Evolutionary conservation across 352 stramenopile species (phyloP).

Genomic region (Thraustotheca clavata): DNA sequence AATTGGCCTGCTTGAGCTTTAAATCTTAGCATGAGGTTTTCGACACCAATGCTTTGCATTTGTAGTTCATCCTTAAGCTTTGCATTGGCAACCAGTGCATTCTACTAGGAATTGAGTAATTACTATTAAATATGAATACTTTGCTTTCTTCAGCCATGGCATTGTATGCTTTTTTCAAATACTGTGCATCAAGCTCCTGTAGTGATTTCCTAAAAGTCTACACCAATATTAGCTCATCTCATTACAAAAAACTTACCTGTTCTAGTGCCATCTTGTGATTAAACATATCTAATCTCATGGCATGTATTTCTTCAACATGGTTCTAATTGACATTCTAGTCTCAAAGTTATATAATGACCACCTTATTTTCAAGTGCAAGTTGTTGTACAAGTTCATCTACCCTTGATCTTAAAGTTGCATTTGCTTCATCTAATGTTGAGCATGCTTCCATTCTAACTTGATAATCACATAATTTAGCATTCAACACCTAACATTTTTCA

Average conservation of each 20-base stretch:
- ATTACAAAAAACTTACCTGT: slow-evolving; percentile 31
- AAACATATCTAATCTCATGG: slow-evolving; percentile 72
- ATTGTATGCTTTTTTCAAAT: slow-evolving; percentile 75
- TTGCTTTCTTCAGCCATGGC: slow-evolving; percentile 79
- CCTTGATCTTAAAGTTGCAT: slow-evolving; percentile 39
- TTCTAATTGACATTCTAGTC: slow-evolving; percentile 16
- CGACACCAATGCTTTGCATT: slow-evolving; percentile 66
- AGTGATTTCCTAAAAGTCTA: slow-evolving; percentile 67
- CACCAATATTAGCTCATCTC: not conserved
- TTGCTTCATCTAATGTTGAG: slow-evolving; percentile 52
- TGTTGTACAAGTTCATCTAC: slow-evolving; percentile 56
- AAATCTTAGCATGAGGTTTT: slow-evolving; percentile 75
- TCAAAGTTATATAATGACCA: not conserved
- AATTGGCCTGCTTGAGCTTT: slow-evolving; percentile 56
- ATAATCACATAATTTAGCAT: slow-evolving; percentile 41
- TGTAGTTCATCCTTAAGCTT: slow-evolving; percentile 75
- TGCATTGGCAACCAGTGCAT: slow-evolving; percentile 64
- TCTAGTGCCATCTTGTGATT: slow-evolving; percentile 81
- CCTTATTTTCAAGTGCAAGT: slow-evolving; percentile 49
- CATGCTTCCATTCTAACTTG: slow-evolving; percentile 67
- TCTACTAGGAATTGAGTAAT: slow-evolving; percentile 26
- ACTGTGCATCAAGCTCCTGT: slow-evolving; percentile 66
- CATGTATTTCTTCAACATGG: slow-evolving; percentile 66
- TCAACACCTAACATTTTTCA: slow-evolving; percentile 27
- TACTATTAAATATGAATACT: slow-evolving; percentile 20